Base-by-base conservation (phyloP, 1,139 yeast genomes). In the Yamadazyma conglobata region DNA sequence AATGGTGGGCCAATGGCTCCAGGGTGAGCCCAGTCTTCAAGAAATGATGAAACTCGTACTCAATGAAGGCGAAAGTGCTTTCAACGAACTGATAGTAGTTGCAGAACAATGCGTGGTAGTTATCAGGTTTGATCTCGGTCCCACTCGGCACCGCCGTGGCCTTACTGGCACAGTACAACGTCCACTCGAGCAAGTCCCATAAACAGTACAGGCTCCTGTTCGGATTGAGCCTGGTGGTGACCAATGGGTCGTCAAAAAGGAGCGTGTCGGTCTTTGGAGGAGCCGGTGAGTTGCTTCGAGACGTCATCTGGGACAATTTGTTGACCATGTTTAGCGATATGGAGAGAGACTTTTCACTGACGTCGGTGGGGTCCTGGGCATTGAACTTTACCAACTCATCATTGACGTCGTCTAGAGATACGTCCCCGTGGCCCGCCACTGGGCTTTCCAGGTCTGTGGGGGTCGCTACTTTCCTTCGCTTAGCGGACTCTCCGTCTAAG, bases 131-230 rank as follows among this genome's bases (percentile, higher is more conserved):
- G n/a, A n/a, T n/a, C n/a, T n/a, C n/a, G 4, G 17, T 17, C 4
- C 17, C 24, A 7, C 9, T 5, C 11, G 4, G 5, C 7, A 15
- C 11, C 7, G 15, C 11, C 20, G 11, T 10, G 10, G 15, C 22
- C 6, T 6, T 31, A 26, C 55, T 56, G 9, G 64, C 60, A 44
- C 70, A 64, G 37, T 50, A 50, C 30, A 60, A 60, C 2, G 57
- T 39, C 70, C 70, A 64, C 30, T 55, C 52, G 6, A 61, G 35
- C 25, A 64, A 38, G 7, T 44, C 35, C 70, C 69, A 62, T 8
- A 63, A 7, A 27, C 42, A 46, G 39, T 56, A 64, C 4, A 38
- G 40, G 4, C 35, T 19, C 3, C 36, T 28, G 4, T 31, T 34
- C 0, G 60, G 60, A 27, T 50, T 52, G 11, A 62, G 40, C 27